Conservation (phyloP, 768 basidiomycete genomes). For the Pleurotus salmoneostramineus region DNA sequence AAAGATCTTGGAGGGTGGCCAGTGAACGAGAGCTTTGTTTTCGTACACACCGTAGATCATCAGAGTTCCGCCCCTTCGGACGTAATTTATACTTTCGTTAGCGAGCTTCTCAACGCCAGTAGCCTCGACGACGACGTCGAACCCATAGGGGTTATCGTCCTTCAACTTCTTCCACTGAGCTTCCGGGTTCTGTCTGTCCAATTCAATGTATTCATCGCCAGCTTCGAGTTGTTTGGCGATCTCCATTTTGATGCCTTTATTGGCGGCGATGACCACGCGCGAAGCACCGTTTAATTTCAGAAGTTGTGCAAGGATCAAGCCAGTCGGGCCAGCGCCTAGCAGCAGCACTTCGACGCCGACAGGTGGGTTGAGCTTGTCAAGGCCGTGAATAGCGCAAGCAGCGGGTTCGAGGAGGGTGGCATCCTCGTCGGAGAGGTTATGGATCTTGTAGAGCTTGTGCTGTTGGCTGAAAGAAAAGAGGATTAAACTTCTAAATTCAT, state of each 20-base stretch:
- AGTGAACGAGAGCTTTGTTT: slow-evolving; percentile 71
- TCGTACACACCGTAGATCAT: slow-evolving; percentile 92
- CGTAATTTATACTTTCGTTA: slow-evolving; percentile 88
- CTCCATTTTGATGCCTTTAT: slow-evolving; percentile 89
- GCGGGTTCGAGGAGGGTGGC: slow-evolving; percentile 87
- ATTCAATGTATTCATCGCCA: slow-evolving; percentile 82
- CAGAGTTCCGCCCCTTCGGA: slow-evolving; percentile 77
- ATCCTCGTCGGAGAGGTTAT: slow-evolving; percentile 85
- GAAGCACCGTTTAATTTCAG: slow-evolving; percentile 84
- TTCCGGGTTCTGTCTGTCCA: slow-evolving; percentile 71
- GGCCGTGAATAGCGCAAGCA: slow-evolving; percentile 87
- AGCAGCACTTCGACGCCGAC: slow-evolving; percentile 84
- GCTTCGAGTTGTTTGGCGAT: slow-evolving; percentile 77
- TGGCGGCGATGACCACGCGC: slow-evolving; percentile 79
- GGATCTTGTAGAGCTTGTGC: slow-evolving; percentile 81
- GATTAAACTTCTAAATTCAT: background rate
- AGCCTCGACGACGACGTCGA: slow-evolving; percentile 63
- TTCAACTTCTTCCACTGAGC: slow-evolving; percentile 80
- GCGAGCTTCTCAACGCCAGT: slow-evolving; percentile 81
- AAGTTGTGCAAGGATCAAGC: slow-evolving; percentile 86
- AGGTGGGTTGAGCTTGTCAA: slow-evolving; percentile 80
- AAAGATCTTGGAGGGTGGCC: slow-evolving; percentile 76
- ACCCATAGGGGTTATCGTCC: slow-evolving; percentile 80
- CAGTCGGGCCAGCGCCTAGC: slow-evolving; percentile 87
- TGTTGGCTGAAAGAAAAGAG: slow-evolving; percentile 26